Evolutionary conservation across 768 basidiomycete species (phyloP), one percentile per base, ranked within the genome.

Genomic region (Psilocybe subaeruginosa): DNA sequence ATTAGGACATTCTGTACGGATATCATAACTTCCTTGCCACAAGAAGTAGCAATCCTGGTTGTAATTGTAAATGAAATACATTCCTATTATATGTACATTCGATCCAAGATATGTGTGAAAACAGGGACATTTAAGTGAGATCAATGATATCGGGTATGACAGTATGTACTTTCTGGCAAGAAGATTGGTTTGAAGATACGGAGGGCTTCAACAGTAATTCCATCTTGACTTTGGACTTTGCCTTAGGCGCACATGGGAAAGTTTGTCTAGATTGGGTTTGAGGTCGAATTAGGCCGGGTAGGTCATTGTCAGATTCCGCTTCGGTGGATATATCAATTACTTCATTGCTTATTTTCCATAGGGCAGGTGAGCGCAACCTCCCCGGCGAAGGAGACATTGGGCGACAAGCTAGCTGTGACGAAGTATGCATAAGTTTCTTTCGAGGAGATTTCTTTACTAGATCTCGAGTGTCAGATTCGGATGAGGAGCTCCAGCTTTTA

Each of bases 291-390:
- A 2, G 9, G n/a, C 46, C 43, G 4, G 56, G 56, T 48, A 37
- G 16, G 4, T 46, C 30, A 49, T 50, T 33, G 29, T 60, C 63
- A 8, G 63, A 54, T 48, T 72, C 70, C 3, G 69, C 67, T 45
- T 72, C 70, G 9, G 67, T 67, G 12, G 63, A 63, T 46, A 68
- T 59, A 41, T 69, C 69, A 30, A 70, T 66, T 3, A 68, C 54
- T 39, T 60, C 51, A 30, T 50, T 12, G 12, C 29, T 45, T n/a
- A 55, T 46, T 31, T 59, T 64, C 37, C 19, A 43, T 14, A 30
- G 31, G 17, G 31, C 19, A 8, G 11, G 46, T 11, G 31, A 29
- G 30, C n/a, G 39, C 17, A 59, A 3, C 37, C 30, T 48, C 16
- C 45, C 46, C 12, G 63, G 63, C 14, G 56, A 61, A 5, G 59